Evolutionary conservation across 2,329 filamentous ascomycete species (phyloP), one percentile per base, ranked within the genome.

Genomic region (Aschersonia sp.): DNA sequence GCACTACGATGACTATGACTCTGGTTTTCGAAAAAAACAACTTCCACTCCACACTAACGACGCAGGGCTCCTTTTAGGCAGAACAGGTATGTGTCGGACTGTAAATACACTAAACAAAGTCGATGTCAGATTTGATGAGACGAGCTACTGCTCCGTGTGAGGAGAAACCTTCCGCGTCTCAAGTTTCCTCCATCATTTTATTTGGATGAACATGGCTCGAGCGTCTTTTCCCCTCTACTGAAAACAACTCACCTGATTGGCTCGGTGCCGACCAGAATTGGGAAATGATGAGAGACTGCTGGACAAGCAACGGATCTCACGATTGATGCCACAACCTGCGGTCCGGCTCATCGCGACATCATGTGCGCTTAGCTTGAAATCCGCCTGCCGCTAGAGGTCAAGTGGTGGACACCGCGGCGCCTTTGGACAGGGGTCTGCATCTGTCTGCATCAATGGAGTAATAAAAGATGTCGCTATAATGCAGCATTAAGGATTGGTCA

Each of bases 131-230:
- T 2, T 37, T 12, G 35, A 22, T 37, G 8, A 37, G 35, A 37
- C 35, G 35, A 37, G 35, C 35, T 8, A 37, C 8, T 3, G 35
- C 12, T 37, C 35, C 4, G 35, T 9, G 3, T 37, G 12, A 37
- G 35, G 35, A 37, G 35, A 37, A 37, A 37, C 35, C 35, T 9
- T 37, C 35, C 8, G 12, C 46, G 46, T 50, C 48, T 48, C 41
- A 50, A 44, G 37, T 46, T 33, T 41, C 31, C 30, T 22, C 14
- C 41, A 44, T 30, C 44, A 35, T 43, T 32, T 32, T 11, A 14
- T 48, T 44, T 35, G 44, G 44, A 48, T 44, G 44, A 46, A 50
- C 46, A 40, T 46, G 49, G 46, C 43, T 48, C 44, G 46, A 46
- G 46, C 46, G 49, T 47, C 22, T 22, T 22, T 22, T 22, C 22